Evolutionary conservation across 768 basidiomycete genomes (phyloP), one percentile per base, ranked within the genome.

Genomic region (Pleurotus eryngii): DNA sequence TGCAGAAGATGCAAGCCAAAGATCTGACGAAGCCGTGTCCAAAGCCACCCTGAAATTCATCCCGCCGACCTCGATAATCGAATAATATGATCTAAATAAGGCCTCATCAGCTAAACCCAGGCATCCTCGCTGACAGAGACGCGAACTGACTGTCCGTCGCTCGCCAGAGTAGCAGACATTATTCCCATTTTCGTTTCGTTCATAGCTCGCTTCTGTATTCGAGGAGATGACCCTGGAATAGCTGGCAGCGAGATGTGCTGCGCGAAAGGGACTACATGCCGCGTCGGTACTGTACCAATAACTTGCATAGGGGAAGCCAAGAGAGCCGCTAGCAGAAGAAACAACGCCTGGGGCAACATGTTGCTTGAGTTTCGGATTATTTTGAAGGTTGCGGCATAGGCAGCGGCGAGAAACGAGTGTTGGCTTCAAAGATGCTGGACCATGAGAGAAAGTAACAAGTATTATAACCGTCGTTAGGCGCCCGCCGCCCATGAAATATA

Each of bases 21-120:
- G 70, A 72, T 86, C 85, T 14, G 86, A 74, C 6, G 89, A 91
- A 15, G 77, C 90, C 1, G 90, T 92, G 66, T 92, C 90, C 45
- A 92, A 72, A 0, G 82, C 83, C 17, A 85, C 82, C 14, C 89
- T 84, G 62, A 90, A 86, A 63, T 72, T 81, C 56, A 89, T 81
- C 56, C 74, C 72, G 30, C 89, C 90, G 24, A 78, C 73, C 60
- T 80, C 69, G 57, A 91, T 76, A 40, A 87, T 68, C 17, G 80
- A 72, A 62, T 80, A 90, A 64, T 90, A 92, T 2, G 89, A 84
- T 64, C 90, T 91, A 62, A 4, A 18, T 12, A 22, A 37, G 26
- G 15, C 47, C 27, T 14, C 24, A 18, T 9, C 57, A 24, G 20
- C 49, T 27, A 17, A 7, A 15, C 30, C 15, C 24, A 5, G 24